Conservation (phyloP, 2,329 filamentous ascomycete species). For the Fusarium tjaetaba region DNA sequence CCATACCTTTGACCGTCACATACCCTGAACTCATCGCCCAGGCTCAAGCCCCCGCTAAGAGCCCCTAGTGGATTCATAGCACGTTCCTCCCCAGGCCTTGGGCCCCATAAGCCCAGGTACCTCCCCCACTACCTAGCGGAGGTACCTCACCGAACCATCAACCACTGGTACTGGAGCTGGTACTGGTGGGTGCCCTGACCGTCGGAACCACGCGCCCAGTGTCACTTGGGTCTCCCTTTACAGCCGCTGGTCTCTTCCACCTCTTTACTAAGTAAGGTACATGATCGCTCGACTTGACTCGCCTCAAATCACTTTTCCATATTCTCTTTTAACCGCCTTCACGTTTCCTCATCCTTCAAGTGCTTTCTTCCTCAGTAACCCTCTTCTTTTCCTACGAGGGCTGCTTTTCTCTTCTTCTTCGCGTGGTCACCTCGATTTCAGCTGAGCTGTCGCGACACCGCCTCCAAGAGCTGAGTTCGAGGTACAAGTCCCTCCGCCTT, state of each 20-base stretch:
- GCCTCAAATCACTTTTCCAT: slow-evolving; percentile 14
- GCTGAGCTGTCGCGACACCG: background rate
- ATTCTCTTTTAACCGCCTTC: slow-evolving; percentile 18
- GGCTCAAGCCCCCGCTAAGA: slow-evolving; percentile 19
- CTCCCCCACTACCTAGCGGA: slow-evolving; percentile 19
- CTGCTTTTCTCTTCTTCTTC: background rate
- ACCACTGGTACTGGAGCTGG: background rate
- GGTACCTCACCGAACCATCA: slow-evolving; percentile 14
- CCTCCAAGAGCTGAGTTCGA: background rate
- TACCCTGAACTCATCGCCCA: slow-evolving; percentile 20
- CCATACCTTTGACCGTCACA: slow-evolving; percentile 17
- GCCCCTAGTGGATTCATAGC: slow-evolving; percentile 21
- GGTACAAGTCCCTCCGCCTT: background rate
- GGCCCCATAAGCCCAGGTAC: background rate
- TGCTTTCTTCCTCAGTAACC: background rate
- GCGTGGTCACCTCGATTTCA: background rate
- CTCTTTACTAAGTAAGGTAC: background rate
- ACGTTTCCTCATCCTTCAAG: slow-evolving; percentile 23
- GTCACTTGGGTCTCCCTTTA: slow-evolving; percentile 28
- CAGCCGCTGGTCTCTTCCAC: slow-evolving; percentile 4
- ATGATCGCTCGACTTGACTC: background rate
- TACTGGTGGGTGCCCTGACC: slow-evolving; percentile 9
- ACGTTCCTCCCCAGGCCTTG: slow-evolving; percentile 14
- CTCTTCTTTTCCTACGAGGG: background rate
- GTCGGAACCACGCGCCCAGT: slow-evolving; percentile 30